A percentile compares a stretch with the other conserved stretches of the same genome.
Evolutionary conservation across 2,329 filamentous ascomycete species (phyloP).

Genomic region (Paecilomyces niveus): DNA sequence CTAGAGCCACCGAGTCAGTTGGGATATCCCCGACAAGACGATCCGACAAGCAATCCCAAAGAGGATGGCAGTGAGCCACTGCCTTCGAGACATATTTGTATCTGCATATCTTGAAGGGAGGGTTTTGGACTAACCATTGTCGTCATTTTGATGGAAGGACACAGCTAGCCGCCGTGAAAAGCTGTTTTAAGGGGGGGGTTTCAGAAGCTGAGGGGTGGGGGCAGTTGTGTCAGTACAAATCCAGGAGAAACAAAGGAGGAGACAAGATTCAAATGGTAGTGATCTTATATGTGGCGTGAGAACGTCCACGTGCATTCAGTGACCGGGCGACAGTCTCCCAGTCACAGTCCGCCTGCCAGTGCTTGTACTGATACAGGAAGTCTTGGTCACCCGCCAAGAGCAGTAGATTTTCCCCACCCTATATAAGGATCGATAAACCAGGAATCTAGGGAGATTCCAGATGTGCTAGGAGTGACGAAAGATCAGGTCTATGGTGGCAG

Average conservation of each 20-base stretch:
- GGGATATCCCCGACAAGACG: neutral
- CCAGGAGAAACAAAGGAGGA: neutral
- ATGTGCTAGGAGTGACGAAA: neutral
- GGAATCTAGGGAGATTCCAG: neutral
- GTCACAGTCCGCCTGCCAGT: neutral
- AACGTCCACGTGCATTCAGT: neutral
- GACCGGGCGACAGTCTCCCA: neutral
- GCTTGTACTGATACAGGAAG: neutral
- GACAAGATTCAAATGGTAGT: neutral
- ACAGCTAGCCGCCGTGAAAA: conserved; percentile 23
- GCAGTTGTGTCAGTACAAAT: neutral
- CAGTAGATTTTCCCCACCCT: neutral
- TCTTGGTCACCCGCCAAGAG: neutral
- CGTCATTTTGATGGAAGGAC: conserved; percentile 25
- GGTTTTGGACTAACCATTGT: conserved; percentile 26
- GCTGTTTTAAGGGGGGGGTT: conserved; percentile 2
- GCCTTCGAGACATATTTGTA: neutral
- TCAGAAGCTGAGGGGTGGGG: neutral
- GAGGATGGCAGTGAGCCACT: neutral
- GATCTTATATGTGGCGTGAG: neutral
- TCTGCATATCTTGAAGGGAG: neutral
- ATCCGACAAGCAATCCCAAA: neutral
- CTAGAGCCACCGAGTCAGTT: conserved; percentile 44
- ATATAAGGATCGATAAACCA: neutral
- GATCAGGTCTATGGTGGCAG: neutral